phyloP scores from a whole-genome alignment of 768 basidiomycete genomes.

The Naematelia aurantialba region DNA sequence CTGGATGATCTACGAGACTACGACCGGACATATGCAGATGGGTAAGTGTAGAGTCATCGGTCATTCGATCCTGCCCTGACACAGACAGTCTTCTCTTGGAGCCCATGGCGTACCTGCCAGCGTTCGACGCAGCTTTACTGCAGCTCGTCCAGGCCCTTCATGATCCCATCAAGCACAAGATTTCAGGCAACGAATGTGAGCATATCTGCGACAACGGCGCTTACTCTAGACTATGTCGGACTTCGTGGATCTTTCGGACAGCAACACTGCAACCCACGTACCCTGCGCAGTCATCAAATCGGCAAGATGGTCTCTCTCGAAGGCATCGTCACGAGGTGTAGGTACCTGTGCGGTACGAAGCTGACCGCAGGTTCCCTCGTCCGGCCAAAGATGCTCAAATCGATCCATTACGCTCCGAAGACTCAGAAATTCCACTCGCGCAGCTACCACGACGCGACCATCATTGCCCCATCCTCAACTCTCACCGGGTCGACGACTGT shows the following conservation, averaged over 20 bases:
- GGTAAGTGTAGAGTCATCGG: constrained; percentile 43
- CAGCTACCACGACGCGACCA: constrained; percentile 82
- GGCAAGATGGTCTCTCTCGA: constrained; percentile 96
- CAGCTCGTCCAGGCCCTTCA: constrained; percentile 70
- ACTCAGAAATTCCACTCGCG: constrained; percentile 78
- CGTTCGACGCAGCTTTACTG: constrained; percentile 78
- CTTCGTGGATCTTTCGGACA: constrained; percentile 96
- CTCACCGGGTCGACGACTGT: constrained; percentile 64
- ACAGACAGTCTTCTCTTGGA: constrained; percentile 74
- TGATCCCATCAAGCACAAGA: constrained; percentile 75
- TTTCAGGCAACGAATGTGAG: constrained; percentile 66
- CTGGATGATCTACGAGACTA: constrained; percentile 93
- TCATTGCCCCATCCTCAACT: constrained; percentile 64
- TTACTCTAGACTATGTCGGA: constrained; percentile 64
- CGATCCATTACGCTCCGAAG: constrained; percentile 90
- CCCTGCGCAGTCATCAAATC: constrained; percentile 78
- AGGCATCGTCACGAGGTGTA: constrained; percentile 94
- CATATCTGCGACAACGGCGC: not conserved
- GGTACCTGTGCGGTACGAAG: constrained; percentile 16
- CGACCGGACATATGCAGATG: constrained; percentile 76
- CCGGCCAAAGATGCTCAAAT: constrained; percentile 96
- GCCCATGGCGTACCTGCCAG: constrained; percentile 79
- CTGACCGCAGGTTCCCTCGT: constrained; percentile 68
- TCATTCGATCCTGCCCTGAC: constrained; percentile 4
- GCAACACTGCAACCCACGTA: constrained; percentile 93